Evolutionary conservation across 257 asterid genomes (phyloP).

Genomic region (Henckelia pumila): DNA sequence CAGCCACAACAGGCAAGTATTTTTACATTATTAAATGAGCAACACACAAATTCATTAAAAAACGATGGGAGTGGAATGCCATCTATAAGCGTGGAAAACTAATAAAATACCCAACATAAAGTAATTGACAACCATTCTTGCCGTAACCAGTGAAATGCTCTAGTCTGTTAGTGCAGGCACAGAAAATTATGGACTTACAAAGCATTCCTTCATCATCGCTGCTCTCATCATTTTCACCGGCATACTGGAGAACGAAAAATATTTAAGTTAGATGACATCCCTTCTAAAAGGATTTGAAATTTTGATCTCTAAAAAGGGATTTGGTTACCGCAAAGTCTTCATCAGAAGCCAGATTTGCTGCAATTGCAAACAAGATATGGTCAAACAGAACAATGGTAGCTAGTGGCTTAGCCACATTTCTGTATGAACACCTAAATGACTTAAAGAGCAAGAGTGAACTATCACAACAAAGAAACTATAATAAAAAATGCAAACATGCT

Average conservation of each 20-base stretch:
- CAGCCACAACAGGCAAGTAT: not conserved
- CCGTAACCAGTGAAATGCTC: not conserved
- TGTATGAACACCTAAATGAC: no score
- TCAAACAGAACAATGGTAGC: no score
- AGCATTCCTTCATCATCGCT: slow-evolving; percentile 92
- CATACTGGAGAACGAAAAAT: slow-evolving; percentile 39
- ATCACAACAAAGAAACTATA: no score
- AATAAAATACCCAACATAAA: not conserved
- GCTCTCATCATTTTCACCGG: slow-evolving; percentile 64
- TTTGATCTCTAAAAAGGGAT: no score
- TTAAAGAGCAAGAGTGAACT: no score
- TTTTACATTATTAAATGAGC: no score
- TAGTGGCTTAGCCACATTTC: no score
- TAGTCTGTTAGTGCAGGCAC: not conserved
- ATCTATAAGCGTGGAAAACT: not conserved
- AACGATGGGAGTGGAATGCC: not conserved
- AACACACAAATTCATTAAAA: not conserved
- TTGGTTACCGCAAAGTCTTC: no score
- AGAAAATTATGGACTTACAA: slow-evolving; percentile 46
- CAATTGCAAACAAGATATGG: no score
- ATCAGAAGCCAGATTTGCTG: no score
- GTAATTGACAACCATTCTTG: not conserved
- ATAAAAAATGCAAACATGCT: no score
- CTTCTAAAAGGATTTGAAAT: no score
- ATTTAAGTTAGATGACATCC: slow-evolving; percentile 27